These are phyloP conservation scores for Chlorella ohadii DNA, from an alignment of 139 green algal genomes.

Conservation along the genomic window DNA sequence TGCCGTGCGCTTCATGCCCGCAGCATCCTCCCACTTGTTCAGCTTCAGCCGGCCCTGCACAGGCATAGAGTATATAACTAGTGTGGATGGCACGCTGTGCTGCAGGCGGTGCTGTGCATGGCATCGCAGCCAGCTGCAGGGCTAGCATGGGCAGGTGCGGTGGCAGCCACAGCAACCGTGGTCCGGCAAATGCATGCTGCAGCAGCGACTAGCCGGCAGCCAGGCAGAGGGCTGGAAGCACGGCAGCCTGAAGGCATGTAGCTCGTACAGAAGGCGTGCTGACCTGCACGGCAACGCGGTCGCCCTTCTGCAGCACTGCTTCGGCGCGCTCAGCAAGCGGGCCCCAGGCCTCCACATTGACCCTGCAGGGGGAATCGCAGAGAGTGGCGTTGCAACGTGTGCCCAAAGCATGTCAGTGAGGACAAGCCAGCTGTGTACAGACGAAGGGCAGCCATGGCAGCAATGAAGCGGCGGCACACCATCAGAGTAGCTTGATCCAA, in stretches of 20 bases:
- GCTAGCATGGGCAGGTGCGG: too few species aligned
- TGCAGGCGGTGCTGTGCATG: too few species aligned
- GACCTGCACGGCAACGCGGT: constrained; percentile 30
- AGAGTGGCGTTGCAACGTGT: too few species aligned
- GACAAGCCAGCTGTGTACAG: too few species aligned
- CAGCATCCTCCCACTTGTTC: constrained; percentile 34
- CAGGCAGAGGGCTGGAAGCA: neutral
- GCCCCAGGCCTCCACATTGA: constrained; percentile 49
- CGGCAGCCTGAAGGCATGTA: neutral
- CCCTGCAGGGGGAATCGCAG: constrained; percentile 3
- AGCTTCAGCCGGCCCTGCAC: constrained; percentile 42
- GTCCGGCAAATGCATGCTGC: too few species aligned
- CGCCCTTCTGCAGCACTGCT: constrained; percentile 35
- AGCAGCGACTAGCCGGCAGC: too few species aligned
- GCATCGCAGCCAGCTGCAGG: too few species aligned
- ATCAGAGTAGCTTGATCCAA: too few species aligned
- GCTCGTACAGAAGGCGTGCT: neutral
- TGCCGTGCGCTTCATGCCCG: constrained; percentile 3
- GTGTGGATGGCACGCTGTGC: neutral
- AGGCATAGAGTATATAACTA: neutral
- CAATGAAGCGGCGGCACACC: too few species aligned
- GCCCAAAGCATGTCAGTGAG: too few species aligned
- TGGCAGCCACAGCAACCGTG: too few species aligned
- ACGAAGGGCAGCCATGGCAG: too few species aligned
- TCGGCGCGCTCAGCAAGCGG: constrained; percentile 31